These are phyloP conservation scores for Monosporascus sp. DNA, from an alignment of 2,329 filamentous ascomycete genomes.

Conservation along the genomic window DNA sequence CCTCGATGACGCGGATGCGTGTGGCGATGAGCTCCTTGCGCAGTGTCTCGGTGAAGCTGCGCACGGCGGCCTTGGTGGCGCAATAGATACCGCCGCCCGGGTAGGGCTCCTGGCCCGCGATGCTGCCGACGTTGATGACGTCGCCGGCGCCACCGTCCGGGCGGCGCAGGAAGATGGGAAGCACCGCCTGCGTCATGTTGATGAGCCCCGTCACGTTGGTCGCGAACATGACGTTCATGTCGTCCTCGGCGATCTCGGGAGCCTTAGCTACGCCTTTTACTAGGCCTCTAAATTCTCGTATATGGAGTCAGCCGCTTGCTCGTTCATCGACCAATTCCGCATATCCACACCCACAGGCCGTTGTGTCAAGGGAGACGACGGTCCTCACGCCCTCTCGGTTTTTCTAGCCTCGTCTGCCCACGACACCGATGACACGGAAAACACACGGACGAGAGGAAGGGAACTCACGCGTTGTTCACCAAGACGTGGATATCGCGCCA, in stretches of 20 bases:
- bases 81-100: constrained; percentile 72
- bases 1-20: constrained; percentile 64
- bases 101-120: constrained; percentile 60
- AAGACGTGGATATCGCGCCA: constrained; percentile 82
- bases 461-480: constrained; percentile 87
- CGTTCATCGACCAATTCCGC: neutral
- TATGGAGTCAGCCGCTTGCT: neutral
- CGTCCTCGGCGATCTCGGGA: constrained; percentile 73
- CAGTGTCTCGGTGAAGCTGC: constrained; percentile 66
- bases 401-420: no score
- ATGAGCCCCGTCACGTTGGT: constrained; percentile 95
- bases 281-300: constrained; percentile 56
- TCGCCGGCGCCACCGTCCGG: constrained; percentile 75
- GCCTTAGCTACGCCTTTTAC: constrained; percentile 85
- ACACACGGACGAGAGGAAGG: neutral
- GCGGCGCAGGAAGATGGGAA: constrained; percentile 75
- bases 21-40: constrained; percentile 66
- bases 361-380: no score
- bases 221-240: constrained; percentile 81
- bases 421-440: neutral
- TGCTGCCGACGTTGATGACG: constrained; percentile 81
- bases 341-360: neutral
- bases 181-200: constrained; percentile 89
- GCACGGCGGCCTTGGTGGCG: constrained; percentile 70
- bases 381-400: no score